A percentile compares a stretch with the other conserved stretches of the same genome.
Evolutionary conservation across 371 early-diverging fungal genomes (phyloP).

Genomic region (Mortierella sp.): DNA sequence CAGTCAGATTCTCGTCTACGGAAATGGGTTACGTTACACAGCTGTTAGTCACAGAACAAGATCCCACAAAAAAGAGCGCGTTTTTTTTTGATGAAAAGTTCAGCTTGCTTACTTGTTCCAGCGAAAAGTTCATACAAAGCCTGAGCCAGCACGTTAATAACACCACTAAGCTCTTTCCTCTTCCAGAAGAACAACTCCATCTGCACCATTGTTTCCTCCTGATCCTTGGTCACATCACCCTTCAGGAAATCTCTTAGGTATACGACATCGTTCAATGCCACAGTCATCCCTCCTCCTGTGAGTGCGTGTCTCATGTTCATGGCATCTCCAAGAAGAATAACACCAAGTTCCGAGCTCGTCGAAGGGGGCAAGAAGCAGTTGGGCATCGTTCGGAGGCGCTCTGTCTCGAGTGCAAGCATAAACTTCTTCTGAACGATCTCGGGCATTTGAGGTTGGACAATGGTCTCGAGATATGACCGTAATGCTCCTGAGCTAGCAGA

Average conservation of each 20-base stretch:
- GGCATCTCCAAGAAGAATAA: constrained; percentile 91
- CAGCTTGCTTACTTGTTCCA: constrained; percentile 67
- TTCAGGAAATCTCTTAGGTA: constrained; percentile 60
- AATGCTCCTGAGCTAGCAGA: constrained; percentile 46
- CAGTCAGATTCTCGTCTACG: constrained; percentile 66
- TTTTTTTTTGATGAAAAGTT: neutral
- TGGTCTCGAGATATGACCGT: constrained; percentile 64
- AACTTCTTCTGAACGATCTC: constrained; percentile 71
- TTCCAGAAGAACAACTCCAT: constrained; percentile 79
- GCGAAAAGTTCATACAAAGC: constrained; percentile 91
- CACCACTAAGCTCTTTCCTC: constrained; percentile 79
- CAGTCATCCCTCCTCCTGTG: constrained; percentile 97
- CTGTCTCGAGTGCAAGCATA: constrained; percentile 73
- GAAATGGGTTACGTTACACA: neutral
- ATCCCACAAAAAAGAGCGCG: neutral
- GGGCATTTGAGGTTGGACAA: constrained; percentile 79
- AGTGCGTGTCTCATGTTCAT: constrained; percentile 95
- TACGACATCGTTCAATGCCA: constrained; percentile 91
- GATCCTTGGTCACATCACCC: constrained; percentile 64
- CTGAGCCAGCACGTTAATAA: constrained; percentile 91
- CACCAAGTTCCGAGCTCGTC: constrained; percentile 64
- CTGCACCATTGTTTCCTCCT: constrained; percentile 63
- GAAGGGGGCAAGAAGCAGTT: constrained; percentile 88
- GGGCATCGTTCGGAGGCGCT: constrained; percentile 88
- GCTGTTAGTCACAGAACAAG: constrained; percentile 3